Conservation (phyloP, 73 alveolate species). For the Effrenium voratum region DNA sequence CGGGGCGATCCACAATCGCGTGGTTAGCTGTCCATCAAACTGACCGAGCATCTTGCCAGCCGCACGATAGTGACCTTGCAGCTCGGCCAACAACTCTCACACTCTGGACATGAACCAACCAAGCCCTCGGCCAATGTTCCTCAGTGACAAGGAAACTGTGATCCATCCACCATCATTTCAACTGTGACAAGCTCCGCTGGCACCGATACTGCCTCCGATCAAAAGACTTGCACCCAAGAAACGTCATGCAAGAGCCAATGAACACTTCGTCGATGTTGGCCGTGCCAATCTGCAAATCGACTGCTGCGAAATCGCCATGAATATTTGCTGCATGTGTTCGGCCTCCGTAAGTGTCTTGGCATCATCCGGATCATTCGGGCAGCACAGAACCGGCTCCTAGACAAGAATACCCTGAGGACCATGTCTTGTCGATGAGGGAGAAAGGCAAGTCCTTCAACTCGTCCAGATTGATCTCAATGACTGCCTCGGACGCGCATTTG, state of each 20-base stretch:
- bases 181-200: too few relatives aligned
- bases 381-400: constrained; percentile 91
- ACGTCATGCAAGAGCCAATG: constrained; percentile 94
- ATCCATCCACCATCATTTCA: too few relatives aligned
- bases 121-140: constrained; percentile 42
- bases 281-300: constrained; percentile 48
- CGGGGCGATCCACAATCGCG: constrained; percentile 91
- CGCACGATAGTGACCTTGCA: constrained; percentile 69
- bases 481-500: constrained; percentile 13
- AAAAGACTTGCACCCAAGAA: constrained; percentile 35
- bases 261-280: constrained; percentile 86
- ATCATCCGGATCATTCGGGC: constrained; percentile 93
- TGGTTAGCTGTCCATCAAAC: constrained; percentile 68
- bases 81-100: neutral
- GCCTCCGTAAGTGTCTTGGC: constrained; percentile 88
- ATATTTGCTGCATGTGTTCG: neutral
- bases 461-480: constrained; percentile 76
- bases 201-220: too few relatives aligned
- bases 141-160: too few relatives aligned
- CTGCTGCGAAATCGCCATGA: neutral
- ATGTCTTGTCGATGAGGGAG: too few relatives aligned
- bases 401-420: too few relatives aligned
- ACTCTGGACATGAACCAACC: neutral
- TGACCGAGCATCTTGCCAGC: constrained; percentile 76
- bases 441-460: constrained; percentile 51